Evolutionary conservation across 441 rosid genomes (phyloP), one percentile per base, ranked within the genome.

Genomic region (Biscutella laevigata): DNA sequence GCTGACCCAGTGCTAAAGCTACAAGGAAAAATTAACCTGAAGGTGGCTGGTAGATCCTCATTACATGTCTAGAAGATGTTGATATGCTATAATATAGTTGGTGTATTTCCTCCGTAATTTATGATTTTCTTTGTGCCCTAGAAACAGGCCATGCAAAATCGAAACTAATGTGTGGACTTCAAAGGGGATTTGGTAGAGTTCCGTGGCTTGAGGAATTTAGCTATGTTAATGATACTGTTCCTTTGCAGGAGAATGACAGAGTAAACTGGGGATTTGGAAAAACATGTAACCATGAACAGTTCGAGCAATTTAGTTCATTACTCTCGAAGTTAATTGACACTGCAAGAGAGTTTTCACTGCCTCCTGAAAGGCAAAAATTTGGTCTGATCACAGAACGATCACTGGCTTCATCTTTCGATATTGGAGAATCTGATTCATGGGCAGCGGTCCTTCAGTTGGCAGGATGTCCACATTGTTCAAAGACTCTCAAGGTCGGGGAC

Each of bases 41-140:
- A 82, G 96, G 96, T 91, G 82, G 81, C 81, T 75, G 95, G 81
- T 83, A 78, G 75, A 78, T 75, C 82, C 88, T 77, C 58, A 66
- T 69, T 71, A 57, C 70, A 57, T 44, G 35, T 70, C 33, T 42
- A 64, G 71, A 50, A 32, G 41, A 48, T 39, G 59, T 48, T 68
- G 52, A 57, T 61, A 64, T 43, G 35, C 55, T 19, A 32, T 61
- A 14, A 36, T 53, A 19, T n/a, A n/a, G n/a, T n/a, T n/a, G 25
- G 41, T 53, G 58, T 35, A 35, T 37, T 43, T 7, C 21, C 47
- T 72, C 52, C 39, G 32, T 41, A 10, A 30, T 39, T 19, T 45
- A n/a, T 61, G 17, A 6, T 49, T 26, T 54, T 3, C 5, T 64
- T 48, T 29, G 25, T 68, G 35, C 51, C 67, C 59, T 42, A 59